A percentile compares a stretch with the other conserved stretches of the same genome.
phyloP scores from a whole-genome alignment of 371 early-diverging fungal species.

The Mucor saturninus region DNA sequence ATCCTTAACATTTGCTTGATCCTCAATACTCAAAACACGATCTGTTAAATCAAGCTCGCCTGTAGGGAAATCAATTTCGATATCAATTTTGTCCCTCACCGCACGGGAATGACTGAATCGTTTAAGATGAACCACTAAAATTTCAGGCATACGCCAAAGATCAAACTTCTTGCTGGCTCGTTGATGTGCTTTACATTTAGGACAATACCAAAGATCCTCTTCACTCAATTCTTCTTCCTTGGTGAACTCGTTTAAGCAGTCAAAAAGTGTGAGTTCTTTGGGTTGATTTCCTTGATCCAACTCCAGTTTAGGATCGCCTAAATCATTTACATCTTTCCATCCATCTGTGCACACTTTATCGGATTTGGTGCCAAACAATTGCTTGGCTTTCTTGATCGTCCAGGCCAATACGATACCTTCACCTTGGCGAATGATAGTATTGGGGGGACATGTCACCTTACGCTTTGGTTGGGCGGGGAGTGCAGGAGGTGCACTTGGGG shows the following conservation, averaged over 20 bases:
- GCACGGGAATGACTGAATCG: slow-evolving; percentile 80
- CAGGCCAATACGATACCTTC: slow-evolving; percentile 41
- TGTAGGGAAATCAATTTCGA: slow-evolving; percentile 81
- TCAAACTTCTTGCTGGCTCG: slow-evolving; percentile 86
- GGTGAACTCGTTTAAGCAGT: slow-evolving; percentile 82
- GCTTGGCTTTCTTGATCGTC: slow-evolving; percentile 31
- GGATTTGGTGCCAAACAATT: slow-evolving; percentile 30
- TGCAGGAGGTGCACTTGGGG: background rate
- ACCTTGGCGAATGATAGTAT: slow-evolving; percentile 48
- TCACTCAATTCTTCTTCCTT: slow-evolving; percentile 84
- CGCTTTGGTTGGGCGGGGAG: slow-evolving; percentile 5
- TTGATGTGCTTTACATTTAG: slow-evolving; percentile 80
- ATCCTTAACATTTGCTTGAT: background rate
- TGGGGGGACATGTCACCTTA: slow-evolving; percentile 30
- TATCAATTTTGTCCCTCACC: slow-evolving; percentile 87
- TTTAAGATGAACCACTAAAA: slow-evolving; percentile 91
- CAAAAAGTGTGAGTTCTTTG: slow-evolving; percentile 62
- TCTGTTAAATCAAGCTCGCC: slow-evolving; percentile 70
- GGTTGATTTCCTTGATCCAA: slow-evolving; percentile 18
- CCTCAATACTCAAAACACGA: slow-evolving; percentile 36
- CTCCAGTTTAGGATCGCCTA: slow-evolving; percentile 29
- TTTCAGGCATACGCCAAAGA: slow-evolving; percentile 85
- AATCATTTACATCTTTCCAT: slow-evolving; percentile 34
- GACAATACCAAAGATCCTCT: slow-evolving; percentile 86
- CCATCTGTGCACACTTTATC: slow-evolving; percentile 29